Percentiles rank a stretch among this genome's conserved stretches.
These are phyloP conservation scores for Neurospora sp. DNA, from an alignment of 495 filamentous ascomycete species.

Conservation along the genomic window DNA sequence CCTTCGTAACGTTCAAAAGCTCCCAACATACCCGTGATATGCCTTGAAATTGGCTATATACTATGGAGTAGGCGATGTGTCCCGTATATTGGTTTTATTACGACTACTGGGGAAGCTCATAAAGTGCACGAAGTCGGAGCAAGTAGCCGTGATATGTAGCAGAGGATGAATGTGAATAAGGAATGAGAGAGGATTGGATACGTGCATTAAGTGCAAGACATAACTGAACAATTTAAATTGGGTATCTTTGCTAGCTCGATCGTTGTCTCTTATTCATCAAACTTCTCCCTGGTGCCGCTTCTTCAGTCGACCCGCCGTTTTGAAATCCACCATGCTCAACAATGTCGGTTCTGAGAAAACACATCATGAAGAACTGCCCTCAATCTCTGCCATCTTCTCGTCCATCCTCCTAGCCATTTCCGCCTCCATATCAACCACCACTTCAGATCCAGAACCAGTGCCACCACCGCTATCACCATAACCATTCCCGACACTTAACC, in stretches of 20 bases:
- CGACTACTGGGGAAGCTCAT: neutral
- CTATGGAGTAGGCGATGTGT: no score
- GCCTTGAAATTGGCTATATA: no score
- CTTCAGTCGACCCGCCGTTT: neutral
- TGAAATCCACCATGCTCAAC: neutral
- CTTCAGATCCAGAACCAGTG: slow-evolving; percentile 14
- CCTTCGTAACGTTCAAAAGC: neutral
- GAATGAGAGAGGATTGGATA: neutral
- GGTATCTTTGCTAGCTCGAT: neutral
- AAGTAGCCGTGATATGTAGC: neutral
- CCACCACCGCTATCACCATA: neutral
- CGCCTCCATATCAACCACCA: slow-evolving; percentile 44
- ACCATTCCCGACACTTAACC: slow-evolving; percentile 23
- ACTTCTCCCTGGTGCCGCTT: neutral
- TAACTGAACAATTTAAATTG: neutral
- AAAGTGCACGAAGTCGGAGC: neutral
- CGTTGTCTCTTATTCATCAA: neutral
- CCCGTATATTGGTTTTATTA: neutral
- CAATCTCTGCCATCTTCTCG: slow-evolving; percentile 40
- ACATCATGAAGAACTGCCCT: slow-evolving; percentile 3
- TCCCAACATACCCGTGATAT: no score
- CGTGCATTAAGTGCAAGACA: neutral
- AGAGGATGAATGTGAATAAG: neutral
- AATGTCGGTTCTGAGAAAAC: neutral
- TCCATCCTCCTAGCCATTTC: slow-evolving; percentile 51